Base-by-base conservation (phyloP, 805 yeast species). In the Candida khao-thaluensis region DNA sequence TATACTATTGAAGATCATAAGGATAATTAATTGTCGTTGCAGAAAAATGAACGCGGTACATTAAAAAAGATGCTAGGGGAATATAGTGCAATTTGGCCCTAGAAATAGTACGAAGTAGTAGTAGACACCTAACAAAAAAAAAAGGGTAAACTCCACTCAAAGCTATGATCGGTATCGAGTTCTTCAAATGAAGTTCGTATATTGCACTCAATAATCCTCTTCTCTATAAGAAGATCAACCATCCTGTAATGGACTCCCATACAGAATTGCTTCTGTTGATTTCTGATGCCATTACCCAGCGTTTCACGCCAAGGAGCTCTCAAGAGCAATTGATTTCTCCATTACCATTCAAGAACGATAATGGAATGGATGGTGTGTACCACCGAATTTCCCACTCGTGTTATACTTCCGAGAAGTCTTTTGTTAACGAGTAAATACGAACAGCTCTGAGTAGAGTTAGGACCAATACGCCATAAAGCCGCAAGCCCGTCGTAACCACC, bases 361-460 rank as follows among this genome's bases (percentile, higher is more conserved):
- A 39, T 44, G 21, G 48, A 40, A 31, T 54, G 71, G 74, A 66
- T 66, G 75, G 77, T 45, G 79, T 47, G 76, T 54, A 70, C 68
- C 81, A 75, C 81, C 81, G 81, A 75, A 75, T 75, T 75, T 75
- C 80, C 81, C 81, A 75, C 81, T 72, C 71, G 65, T 57, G 17
- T 48, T 52, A 11, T 52, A n/a, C 26, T 17, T 49, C 45, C 45
- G n/a, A 17, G 30, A 37, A 23, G 36, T 56, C 56, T 56, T 59
- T 41, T 49, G 73, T 54, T 38, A 42, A 54, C 69, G 71, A 72
- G 74, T 69, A 66, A 60, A 64, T 59, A 72, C 72, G 72, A 66
- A 62, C 60, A 66, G 72, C 59, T 54, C 53, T 60, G 66, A 65
- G 72, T 57, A 48, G 58, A 59, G 69, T 54, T 47, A 45, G 59